Evolutionary conservation across 1,284 basidiomycete species (phyloP), one percentile per base, ranked within the genome.

Genomic region (Irpex sp.): DNA sequence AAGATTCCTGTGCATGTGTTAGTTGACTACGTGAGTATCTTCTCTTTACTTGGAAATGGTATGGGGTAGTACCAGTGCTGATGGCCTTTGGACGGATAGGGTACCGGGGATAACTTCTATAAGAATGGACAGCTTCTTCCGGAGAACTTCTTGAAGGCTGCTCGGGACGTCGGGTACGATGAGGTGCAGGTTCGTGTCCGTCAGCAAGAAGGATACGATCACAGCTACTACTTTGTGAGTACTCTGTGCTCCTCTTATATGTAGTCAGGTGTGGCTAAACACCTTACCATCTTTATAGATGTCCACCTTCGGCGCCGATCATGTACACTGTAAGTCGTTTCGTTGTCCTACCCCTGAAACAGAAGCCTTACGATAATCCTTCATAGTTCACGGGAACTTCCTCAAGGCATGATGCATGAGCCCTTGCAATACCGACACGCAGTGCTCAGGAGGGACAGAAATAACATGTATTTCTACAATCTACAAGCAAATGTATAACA

Each of bases 141-240:
- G 0, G 93, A 98, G 72, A 89, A 92, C 71, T 94, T 99, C 72
- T 75, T 91, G 62, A 85, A 87, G 68, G 92, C 90, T 0, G 90
- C 93, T 1, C 81, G 89, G 61, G 82, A 86, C 61, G 83, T 86
- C 6, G 92, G 92, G 1, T 85, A 91, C 68, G 85, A 87, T 58
- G 85, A 90, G 66, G 80, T 85, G n/a, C 86, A 92, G 72, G 92
- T 98, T 7, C 79, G 85, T 59, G 88, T 98, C 17, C 83, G 93
- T 66, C 82, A 86, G 66, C 94, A 97, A 63, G 90, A 92, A 57
- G 95, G 89, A 8, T 98, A 97, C 72, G 96, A 99, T 74, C 97
- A 98, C 76, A 88, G 86, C 65, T 95, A 96, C 76, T 97, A 89
- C 77, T 97, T 97, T 71, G 94, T 95, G 71, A 74, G 93, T 83